Evolutionary conservation across 1,284 basidiomycete species (phyloP).

Genomic region (Lignosus rhinocerotis): DNA sequence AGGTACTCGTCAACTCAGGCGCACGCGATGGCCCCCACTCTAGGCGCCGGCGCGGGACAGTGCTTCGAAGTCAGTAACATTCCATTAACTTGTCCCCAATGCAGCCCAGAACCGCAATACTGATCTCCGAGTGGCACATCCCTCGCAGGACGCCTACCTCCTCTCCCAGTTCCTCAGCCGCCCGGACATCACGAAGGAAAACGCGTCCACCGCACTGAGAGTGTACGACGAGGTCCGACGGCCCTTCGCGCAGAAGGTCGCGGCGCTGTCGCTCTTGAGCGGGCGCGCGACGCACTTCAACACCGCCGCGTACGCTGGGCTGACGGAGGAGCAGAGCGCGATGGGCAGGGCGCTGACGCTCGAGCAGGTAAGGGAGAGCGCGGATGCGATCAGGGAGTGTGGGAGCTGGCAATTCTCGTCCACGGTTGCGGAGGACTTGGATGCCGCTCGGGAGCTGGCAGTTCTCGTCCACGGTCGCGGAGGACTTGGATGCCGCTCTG

Average conservation of each 20-base stretch:
- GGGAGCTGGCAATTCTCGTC: background rate
- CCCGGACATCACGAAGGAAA: background rate
- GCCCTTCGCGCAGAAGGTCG: slow-evolving; percentile 5
- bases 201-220: background rate
- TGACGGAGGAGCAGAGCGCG: no score
- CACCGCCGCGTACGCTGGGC: no score
- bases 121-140: background rate
- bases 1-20: slow-evolving; percentile 16
- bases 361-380: background rate
- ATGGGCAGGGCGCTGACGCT: background rate
- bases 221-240: slow-evolving; percentile 7
- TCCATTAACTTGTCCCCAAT: background rate
- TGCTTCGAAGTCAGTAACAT: slow-evolving; percentile 33
- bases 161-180: slow-evolving; percentile 3
- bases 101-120: background rate
- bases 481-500: background rate
- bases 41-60: slow-evolving; percentile 35
- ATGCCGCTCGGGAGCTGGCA: background rate
- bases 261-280: background rate
- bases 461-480: background rate
- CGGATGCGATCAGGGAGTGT: background rate
- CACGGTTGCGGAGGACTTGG: background rate
- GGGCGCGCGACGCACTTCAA: background rate
- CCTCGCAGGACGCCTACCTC: slow-evolving; percentile 3
- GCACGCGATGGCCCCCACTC: slow-evolving; percentile 35